Evolutionary conservation across 139 green algal species (phyloP), one percentile per base, ranked within the genome.

Genomic region (Tetradesmus obliquus): DNA sequence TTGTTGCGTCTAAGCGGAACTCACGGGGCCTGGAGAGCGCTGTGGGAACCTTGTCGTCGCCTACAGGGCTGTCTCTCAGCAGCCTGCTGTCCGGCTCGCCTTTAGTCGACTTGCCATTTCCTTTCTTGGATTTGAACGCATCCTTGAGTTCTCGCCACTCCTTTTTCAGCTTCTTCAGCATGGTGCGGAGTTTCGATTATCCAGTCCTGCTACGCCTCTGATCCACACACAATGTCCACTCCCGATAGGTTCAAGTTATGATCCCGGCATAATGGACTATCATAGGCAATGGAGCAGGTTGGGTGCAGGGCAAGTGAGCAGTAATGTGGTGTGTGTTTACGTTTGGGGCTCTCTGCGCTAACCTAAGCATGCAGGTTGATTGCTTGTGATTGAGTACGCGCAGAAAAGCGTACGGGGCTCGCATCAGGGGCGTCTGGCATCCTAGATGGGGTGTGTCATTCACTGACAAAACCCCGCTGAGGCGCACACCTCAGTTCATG

Each of bases 21-120:
- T 85, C 80, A 85, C 80, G 53, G 32, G 80, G 80, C 55, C 80
- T 55, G 45, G 80, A 85, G 17, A 85, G 80, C 20, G 32, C 80
- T 24, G 45, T 32, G 7, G 45, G 24, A 10, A 66, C 10, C 32
- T 85, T 55, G 32, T 85, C 80, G 45, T 85, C 45, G 32, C 17
- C 45, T 22, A 24, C 32, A 57, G 80, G 17, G 80, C 45, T 55
- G 32, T 55, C 80, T 85, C n/a, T 76, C 66, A 76, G 66, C 66
- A 76, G 66, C 66, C 66, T 76, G 66, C 66, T 76, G 66, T 76
- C 66, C 0, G 66, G 66, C 66, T 76, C 66, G 66, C 66, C 66
- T 76, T 76, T 76, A 19, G 8, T 76, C 1, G 66, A 76, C 66
- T 76, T 76, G 15, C 66, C n/a, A 19, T 24, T 24, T 17, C 17